Evolutionary conservation across 306 rosid genomes (phyloP).

Genomic region (Dryas drummondii): DNA sequence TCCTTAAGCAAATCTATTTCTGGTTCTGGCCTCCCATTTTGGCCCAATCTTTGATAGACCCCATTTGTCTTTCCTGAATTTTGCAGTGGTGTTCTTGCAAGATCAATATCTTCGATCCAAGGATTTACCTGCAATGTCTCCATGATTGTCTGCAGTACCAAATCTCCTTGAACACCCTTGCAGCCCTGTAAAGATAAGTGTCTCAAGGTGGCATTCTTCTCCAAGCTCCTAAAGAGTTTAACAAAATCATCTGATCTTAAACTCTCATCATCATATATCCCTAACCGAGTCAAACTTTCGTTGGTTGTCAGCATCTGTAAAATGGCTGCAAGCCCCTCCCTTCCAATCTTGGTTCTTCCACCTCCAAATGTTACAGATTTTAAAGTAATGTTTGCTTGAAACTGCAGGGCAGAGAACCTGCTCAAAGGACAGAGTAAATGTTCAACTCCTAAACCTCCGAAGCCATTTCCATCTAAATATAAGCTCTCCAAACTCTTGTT

Average conservation of each 20-base stretch:
- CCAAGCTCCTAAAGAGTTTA: conserved; percentile 72
- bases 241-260: conserved; percentile 66
- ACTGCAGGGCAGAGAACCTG: conserved; percentile 78
- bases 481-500: conserved; percentile 64
- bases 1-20: conserved; percentile 77
- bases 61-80: conserved; percentile 64
- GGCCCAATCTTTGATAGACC: conserved; percentile 76
- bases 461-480: conserved; percentile 67
- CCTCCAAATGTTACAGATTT: conserved; percentile 75
- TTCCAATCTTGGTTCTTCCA: conserved; percentile 74
- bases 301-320: conserved; percentile 62
- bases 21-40: conserved; percentile 79
- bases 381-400: conserved; percentile 75
- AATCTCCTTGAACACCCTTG: conserved; percentile 76
- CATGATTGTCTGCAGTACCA: conserved; percentile 61
- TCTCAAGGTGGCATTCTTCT: conserved; percentile 81
- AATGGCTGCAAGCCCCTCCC: conserved; percentile 75
- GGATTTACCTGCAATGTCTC: conserved; percentile 86
- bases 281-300: conserved; percentile 60
- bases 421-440: conserved; percentile 88
- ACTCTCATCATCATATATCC: conserved; percentile 75
- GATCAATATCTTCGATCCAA: conserved; percentile 92
- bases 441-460: conserved; percentile 68
- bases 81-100: conserved; percentile 75
- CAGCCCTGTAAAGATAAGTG: conserved; percentile 73